phyloP scores from a whole-genome alignment of 108 stramenopile species.

The Nannochloropsis gaditana region DNA sequence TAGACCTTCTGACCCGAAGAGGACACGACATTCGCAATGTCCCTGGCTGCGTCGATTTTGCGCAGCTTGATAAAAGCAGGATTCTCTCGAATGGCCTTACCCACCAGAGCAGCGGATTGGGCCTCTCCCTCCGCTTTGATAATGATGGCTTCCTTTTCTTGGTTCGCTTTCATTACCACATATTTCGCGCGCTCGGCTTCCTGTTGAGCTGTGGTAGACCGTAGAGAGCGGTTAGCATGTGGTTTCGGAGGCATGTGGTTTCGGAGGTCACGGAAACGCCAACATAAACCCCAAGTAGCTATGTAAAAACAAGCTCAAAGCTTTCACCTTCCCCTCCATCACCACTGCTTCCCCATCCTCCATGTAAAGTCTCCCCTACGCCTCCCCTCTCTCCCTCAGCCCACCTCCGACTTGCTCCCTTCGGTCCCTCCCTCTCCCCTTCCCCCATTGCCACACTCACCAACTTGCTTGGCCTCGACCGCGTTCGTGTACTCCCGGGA shows the following conservation, averaged over 20 bases:
- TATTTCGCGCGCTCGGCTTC: constrained; percentile 98
- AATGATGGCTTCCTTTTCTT: constrained; percentile 89
- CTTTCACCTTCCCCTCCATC: too few relatives aligned
- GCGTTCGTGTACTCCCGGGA: constrained; percentile 96
- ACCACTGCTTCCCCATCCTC: too few relatives aligned
- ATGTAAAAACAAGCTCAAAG: too few relatives aligned
- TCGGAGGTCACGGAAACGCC: too few relatives aligned
- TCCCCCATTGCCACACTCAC: constrained; percentile 39
- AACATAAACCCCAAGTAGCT: too few relatives aligned
- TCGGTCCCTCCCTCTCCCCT: background rate
- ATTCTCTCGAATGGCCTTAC: constrained; percentile 95
- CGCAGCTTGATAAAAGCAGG: constrained; percentile 98
- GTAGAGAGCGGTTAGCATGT: too few relatives aligned
- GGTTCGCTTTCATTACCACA: constrained; percentile 88
- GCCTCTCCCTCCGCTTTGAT: constrained; percentile 98
- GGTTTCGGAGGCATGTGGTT: too few relatives aligned
- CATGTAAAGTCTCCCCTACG: background rate
- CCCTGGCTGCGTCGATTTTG: constrained; percentile 95
- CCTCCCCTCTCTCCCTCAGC: background rate
- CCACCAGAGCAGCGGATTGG: constrained; percentile 92
- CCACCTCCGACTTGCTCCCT: background rate
- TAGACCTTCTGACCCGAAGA: background rate
- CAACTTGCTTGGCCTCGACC: constrained; percentile 99
- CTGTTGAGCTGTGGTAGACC: constrained; percentile 69
- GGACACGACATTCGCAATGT: constrained; percentile 66